These are phyloP conservation scores for Termitomyces sp. DNA, from an alignment of 768 basidiomycete species.

Conservation along the genomic window DNA sequence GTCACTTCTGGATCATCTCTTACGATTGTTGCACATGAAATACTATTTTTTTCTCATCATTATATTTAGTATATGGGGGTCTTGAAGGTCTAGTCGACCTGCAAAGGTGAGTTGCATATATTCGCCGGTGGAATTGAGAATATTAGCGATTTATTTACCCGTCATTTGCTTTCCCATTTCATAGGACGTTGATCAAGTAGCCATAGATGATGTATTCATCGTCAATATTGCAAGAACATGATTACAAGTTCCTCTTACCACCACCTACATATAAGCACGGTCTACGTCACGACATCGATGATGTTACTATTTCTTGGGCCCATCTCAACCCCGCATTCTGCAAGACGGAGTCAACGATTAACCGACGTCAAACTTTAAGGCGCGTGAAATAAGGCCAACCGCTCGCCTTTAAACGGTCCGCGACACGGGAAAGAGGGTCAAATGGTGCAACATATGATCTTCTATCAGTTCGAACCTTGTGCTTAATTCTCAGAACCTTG, in stretches of 20 bases:
- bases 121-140: too few relatives aligned
- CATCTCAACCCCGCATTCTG: too few relatives aligned
- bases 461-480: neutral
- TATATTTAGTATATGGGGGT: too few relatives aligned
- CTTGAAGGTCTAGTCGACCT: too few relatives aligned
- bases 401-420: neutral
- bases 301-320: too few relatives aligned
- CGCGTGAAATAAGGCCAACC: neutral
- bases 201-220: neutral
- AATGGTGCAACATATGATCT: constrained; percentile 11
- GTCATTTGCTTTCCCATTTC: too few relatives aligned
- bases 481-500: constrained; percentile 2
- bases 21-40: neutral
- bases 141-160: too few relatives aligned
- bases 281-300: neutral
- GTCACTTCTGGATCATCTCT: too few relatives aligned
- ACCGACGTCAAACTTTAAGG: neutral
- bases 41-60: too few relatives aligned
- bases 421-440: neutral
- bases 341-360: too few relatives aligned
- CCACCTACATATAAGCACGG: neutral
- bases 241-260: neutral
- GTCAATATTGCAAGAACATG: too few relatives aligned
- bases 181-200: too few relatives aligned
- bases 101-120: neutral